Evolutionary conservation across 768 basidiomycete genomes (phyloP), one percentile per base, ranked within the genome.

Genomic region (Leccinum ochraceum): DNA sequence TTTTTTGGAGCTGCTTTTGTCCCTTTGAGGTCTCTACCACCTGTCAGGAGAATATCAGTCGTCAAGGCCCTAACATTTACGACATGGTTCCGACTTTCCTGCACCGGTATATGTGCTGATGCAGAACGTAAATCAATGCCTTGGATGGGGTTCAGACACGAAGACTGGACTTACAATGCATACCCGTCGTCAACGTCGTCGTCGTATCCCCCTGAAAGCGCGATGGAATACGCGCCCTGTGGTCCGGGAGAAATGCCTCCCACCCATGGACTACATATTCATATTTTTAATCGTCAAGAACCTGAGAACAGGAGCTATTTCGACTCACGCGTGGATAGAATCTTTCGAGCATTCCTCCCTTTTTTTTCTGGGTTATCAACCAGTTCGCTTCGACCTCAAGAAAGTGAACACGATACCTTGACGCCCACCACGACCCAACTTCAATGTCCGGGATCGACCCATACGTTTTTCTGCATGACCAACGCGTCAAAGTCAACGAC

Each of bases 141-240:
- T 8, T 26, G 55, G 54, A 26, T 8, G 7, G 28, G 26, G 5
- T 26, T 52, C 58, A 20, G 16, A 14, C 26, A 34, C 8, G 50
- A 44, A 9, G 4, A 53, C 24, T 28, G 8, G 32, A 84, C 90
- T 74, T 68, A 92, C 91, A 94, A 94, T 13, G 81, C 89, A 62
- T 92, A 88, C 57, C 92, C 92, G 16, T 86, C 71, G 63, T 94
- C 92, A 17, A 94, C 82, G 65, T 94, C 92, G 57, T 94, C 92
- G 34, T 90, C 88, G 59, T 94, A 94, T 2, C 92, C 94, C 11
- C 95, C 95, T 44, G 91, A 94, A 3, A 96, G 82, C 3, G 90
- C 94, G 14, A 97, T 83, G 48, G 91, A 94, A 64, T 89, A 91
- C 2, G 92, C 90, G 2, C 95, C 94, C 6, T 87, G 62, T 0